Evolutionary conservation across 805 yeast genomes (phyloP).

Genomic region (Hanseniaspora guilliermondii): DNA sequence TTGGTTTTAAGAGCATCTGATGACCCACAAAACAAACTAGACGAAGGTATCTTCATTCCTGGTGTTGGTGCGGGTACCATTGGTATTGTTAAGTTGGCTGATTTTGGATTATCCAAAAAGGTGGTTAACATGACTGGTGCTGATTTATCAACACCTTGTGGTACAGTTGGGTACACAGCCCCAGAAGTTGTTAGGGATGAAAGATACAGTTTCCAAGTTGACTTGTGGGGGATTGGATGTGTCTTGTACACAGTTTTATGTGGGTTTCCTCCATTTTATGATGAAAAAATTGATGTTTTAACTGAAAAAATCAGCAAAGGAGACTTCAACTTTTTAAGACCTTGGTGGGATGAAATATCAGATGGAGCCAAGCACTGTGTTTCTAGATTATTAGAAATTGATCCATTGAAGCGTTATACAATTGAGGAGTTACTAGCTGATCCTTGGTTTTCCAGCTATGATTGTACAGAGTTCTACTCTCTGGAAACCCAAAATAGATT

Average conservation of each 20-base stretch:
- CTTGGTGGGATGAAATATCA: constrained; percentile 84
- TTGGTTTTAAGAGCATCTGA: constrained; percentile 45
- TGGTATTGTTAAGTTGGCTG: constrained; percentile 82
- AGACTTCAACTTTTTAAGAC: constrained; percentile 58
- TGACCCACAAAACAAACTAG: constrained; percentile 54
- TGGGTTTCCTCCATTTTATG: constrained; percentile 96
- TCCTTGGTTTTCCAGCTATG: constrained; percentile 46
- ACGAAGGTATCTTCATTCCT: constrained; percentile 74
- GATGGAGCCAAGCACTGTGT: constrained; percentile 60
- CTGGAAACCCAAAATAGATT: constrained; percentile 6
- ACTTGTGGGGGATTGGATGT: constrained; percentile 98
- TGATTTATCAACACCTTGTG: constrained; percentile 79
- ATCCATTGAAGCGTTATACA: constrained; percentile 56
- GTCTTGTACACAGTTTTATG: constrained; percentile 84
- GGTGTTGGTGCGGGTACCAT: constrained; percentile 88
- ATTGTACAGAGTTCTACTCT: constrained; percentile 16
- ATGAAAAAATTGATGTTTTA: constrained; percentile 49
- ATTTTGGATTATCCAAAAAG: constrained; percentile 87
- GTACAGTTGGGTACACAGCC: constrained; percentile 96
- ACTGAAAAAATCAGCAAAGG: constrained; percentile 61
- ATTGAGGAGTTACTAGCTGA: constrained; percentile 55
- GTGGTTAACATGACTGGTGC: constrained; percentile 57
- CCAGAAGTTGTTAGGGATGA: constrained; percentile 96
- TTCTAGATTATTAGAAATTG: constrained; percentile 50
- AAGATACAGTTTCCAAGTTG: constrained; percentile 83